These are phyloP conservation scores for Neofusicoccum kwambonambiense DNA, from an alignment of 2,329 filamentous ascomycete species.

Conservation along the genomic window DNA sequence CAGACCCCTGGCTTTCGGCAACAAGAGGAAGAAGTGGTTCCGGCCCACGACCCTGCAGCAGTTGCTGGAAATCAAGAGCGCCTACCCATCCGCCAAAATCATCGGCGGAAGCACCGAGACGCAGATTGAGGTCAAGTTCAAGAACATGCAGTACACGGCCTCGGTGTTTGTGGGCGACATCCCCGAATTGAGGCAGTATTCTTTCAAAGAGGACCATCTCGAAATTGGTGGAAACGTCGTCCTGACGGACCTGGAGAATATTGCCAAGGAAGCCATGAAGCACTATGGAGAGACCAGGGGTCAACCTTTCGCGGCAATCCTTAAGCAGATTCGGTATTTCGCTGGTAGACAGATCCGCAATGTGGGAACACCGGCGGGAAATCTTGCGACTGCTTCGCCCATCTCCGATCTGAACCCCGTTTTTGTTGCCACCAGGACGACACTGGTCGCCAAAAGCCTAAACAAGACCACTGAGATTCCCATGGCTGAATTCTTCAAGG, in stretches of 20 bases:
- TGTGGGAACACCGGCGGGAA: conserved; percentile 94
- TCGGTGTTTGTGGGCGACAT: conserved; percentile 95
- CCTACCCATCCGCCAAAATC: conserved; percentile 82
- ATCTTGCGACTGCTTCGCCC: conserved; percentile 88
- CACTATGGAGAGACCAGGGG: conserved; percentile 70
- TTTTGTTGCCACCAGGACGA: conserved; percentile 81
- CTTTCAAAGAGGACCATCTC: conserved; percentile 75
- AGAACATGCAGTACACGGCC: conserved; percentile 82
- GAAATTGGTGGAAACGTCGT: conserved; percentile 92
- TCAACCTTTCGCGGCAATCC: conserved; percentile 85
- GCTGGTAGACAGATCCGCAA: conserved; percentile 94
- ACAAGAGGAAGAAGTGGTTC: conserved; percentile 93
- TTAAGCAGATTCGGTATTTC: conserved; percentile 93
- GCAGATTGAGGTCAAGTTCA: conserved; percentile 98
- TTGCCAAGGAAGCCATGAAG: conserved; percentile 75
- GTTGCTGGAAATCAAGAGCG: conserved; percentile 85
- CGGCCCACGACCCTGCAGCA: conserved; percentile 83
- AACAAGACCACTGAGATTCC: conserved; percentile 77
- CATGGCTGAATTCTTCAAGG: conserved; percentile 89
- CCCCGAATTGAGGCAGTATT: conserved; percentile 78
- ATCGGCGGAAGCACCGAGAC: conserved; percentile 96
- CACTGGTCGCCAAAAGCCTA: conserved; percentile 75
- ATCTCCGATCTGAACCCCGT: conserved; percentile 97
- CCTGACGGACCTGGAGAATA: conserved; percentile 83
- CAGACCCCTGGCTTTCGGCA: conserved; percentile 81